These are phyloP conservation scores for Pseudonitzschia multiseries DNA, from an alignment of 108 stramenopile species.

Conservation along the genomic window DNA sequence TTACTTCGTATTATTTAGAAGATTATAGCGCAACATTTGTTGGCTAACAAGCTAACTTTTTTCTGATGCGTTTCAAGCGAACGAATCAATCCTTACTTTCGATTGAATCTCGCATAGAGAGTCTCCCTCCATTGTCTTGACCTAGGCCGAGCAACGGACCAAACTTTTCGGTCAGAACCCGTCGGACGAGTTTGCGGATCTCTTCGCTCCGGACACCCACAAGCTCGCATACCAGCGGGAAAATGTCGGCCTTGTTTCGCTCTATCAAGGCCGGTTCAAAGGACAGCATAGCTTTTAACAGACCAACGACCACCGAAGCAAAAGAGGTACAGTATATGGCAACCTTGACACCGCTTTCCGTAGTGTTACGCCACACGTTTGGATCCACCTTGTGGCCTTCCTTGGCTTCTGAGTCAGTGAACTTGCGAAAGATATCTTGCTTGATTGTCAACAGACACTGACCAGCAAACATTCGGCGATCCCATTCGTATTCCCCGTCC, in stretches of 20 bases:
- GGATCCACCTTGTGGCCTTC: constrained; percentile 70
- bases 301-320: constrained; percentile 68
- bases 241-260: constrained; percentile 54
- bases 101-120: background rate
- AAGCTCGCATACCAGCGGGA: constrained; percentile 69
- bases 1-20: no score
- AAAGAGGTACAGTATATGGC: constrained; percentile 85
- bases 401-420: constrained; percentile 64
- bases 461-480: constrained; percentile 58
- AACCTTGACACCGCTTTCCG: constrained; percentile 77
- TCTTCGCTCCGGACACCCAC: constrained; percentile 75
- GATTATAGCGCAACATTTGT: no score
- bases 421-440: constrained; percentile 61
- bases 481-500: constrained; percentile 37
- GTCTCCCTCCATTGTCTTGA: constrained; percentile 2
- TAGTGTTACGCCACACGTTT: constrained; percentile 75
- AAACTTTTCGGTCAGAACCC: constrained; percentile 61
- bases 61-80: background rate
- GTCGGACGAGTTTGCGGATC: constrained; percentile 67
- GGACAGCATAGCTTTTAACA: constrained; percentile 57
- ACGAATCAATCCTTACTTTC: background rate
- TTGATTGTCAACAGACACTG: constrained; percentile 59
- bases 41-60: no score
- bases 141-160: constrained; percentile 49
- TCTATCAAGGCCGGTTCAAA: constrained; percentile 56